Base-by-base conservation (phyloP, 352 stramenopile species). In the Phytophthora megakarya region DNA sequence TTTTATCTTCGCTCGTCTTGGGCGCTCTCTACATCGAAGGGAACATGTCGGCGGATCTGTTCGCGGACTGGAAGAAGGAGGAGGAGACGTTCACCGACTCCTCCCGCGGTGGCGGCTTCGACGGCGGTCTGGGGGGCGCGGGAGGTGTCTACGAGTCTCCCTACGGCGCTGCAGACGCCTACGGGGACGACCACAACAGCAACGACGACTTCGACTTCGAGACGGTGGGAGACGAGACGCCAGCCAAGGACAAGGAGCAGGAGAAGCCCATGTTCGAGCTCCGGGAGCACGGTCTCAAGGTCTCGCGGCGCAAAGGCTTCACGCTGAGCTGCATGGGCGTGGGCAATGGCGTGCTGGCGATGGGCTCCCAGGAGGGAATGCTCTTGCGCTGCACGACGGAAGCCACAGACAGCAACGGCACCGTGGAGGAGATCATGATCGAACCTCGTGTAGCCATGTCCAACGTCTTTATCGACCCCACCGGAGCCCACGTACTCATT, bases 351-450 rank as follows among this genome's bases (percentile, higher is more conserved):
- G 68, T 92, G 42, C 85, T 96, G 70, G 84, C 81, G 39, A 87
- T 96, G 54, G 87, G 87, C 0, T 96, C 87, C 13, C 75, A 90
- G 45, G 87, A 96, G 50, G 87, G 87, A 10, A 81, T 90, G 70
- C 68, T 96, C 19, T 60, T 96, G 39, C 82, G 87, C 18, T 96
- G 87, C 61, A 84, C 85, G 0, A 83, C 86, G 12, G 85, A 94
- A 37, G 72, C 85, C 21, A 96, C 87, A 2, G 87, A 96, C 61
- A 90, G 80, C 50, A 66, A 62, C 15, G 83, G 85, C 2, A 62
- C 71, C 0, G 73, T 96, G 30, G 88, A 96, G 56, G 88, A 96
- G 67, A 95, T 96, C 70, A 92, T 91, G 81, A 93, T 96, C 55
- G 88, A 96, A 63, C 86, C 88, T 33, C 87, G 84, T 51, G 84